Evolutionary conservation across 1,284 basidiomycete genomes (phyloP).

Genomic region (Pascua guehoae): DNA sequence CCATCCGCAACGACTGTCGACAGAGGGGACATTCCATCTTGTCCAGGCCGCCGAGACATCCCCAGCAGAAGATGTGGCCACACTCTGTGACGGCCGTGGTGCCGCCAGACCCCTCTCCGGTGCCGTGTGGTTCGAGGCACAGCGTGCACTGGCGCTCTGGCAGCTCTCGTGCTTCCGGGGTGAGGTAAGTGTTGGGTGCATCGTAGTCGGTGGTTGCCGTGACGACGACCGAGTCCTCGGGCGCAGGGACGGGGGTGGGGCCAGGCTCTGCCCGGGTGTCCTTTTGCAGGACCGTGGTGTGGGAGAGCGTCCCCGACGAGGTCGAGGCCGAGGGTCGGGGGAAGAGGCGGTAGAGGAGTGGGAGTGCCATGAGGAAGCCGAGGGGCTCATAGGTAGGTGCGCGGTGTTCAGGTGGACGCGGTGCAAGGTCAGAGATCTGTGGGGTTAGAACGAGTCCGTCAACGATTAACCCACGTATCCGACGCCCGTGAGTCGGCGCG

Average conservation of each 20-base stretch:
- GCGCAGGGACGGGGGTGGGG: slow-evolving; percentile 14
- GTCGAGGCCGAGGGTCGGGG: slow-evolving; percentile 8
- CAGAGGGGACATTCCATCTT: slow-evolving; percentile 79
- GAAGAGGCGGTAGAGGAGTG: slow-evolving; percentile 61
- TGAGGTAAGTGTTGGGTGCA: slow-evolving; percentile 39
- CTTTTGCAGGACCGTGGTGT: background rate
- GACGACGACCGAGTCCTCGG: slow-evolving; percentile 54
- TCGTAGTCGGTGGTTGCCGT: slow-evolving; percentile 29
- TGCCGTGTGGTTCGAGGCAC: slow-evolving; percentile 77
- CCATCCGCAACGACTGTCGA: slow-evolving; percentile 70
- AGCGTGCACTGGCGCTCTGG: slow-evolving; percentile 74
- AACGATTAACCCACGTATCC: slow-evolving; percentile 60
- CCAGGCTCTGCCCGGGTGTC: background rate
- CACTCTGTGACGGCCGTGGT: slow-evolving; percentile 79
- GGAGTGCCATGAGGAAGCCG: slow-evolving; percentile 67
- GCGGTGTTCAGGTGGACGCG: slow-evolving; percentile 63
- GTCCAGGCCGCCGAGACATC: slow-evolving; percentile 89
- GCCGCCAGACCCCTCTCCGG: slow-evolving; percentile 49
- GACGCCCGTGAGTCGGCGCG: slow-evolving; percentile 67
- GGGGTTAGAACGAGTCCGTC: background rate
- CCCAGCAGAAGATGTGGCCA: slow-evolving; percentile 92
- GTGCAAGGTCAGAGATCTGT: slow-evolving; percentile 65
- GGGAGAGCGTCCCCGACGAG: background rate
- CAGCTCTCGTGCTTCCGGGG: slow-evolving; percentile 47
- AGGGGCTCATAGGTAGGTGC: slow-evolving; percentile 81